Percentiles rank a stretch among this genome's conserved stretches.
Evolutionary conservation across 108 stramenopile genomes (phyloP).

Genomic region (Cyclotella cryptica): DNA sequence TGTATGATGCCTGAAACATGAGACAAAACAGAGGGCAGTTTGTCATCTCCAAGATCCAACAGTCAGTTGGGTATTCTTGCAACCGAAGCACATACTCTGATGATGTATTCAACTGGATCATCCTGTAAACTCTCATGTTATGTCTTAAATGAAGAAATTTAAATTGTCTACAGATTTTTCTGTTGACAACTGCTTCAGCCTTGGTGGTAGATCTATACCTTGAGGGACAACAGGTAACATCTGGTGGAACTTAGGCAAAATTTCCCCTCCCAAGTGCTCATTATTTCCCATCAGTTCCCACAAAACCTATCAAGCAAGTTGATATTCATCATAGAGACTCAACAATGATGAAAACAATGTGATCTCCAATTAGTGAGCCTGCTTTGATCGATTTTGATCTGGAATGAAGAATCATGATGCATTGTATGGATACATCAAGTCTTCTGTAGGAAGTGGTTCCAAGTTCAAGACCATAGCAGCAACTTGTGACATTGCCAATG

Average conservation of each 20-base stretch:
- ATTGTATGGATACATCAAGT: slow-evolving; percentile 10
- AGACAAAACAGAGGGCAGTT: not conserved
- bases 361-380: slow-evolving; percentile 2
- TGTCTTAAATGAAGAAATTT: not conserved
- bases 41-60: slow-evolving; percentile 21
- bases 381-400: not conserved
- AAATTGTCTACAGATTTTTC: slow-evolving; percentile 18
- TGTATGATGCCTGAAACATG: slow-evolving; percentile 17
- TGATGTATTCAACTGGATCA: not conserved
- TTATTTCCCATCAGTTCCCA: slow-evolving; percentile 7
- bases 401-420: slow-evolving; percentile 9
- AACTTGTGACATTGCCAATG: slow-evolving; percentile 19
- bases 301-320: slow-evolving; percentile 16
- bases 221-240: slow-evolving; percentile 14
- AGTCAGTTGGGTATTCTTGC: slow-evolving; percentile 19
- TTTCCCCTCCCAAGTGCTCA: slow-evolving; percentile 18
- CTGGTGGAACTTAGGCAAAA: slow-evolving; percentile 30
- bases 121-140: slow-evolving; percentile 29
- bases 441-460: slow-evolving; percentile 20
- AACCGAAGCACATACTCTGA: not conserved
- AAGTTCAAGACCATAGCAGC: slow-evolving; percentile 10
- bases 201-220: slow-evolving; percentile 9
- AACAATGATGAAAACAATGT: slow-evolving; percentile 18
- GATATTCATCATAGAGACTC: slow-evolving; percentile 21
- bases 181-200: not conserved